These are phyloP conservation scores for Cladosporium halotolerans DNA, from an alignment of 2,329 filamentous ascomycete genomes.

Conservation along the genomic window DNA sequence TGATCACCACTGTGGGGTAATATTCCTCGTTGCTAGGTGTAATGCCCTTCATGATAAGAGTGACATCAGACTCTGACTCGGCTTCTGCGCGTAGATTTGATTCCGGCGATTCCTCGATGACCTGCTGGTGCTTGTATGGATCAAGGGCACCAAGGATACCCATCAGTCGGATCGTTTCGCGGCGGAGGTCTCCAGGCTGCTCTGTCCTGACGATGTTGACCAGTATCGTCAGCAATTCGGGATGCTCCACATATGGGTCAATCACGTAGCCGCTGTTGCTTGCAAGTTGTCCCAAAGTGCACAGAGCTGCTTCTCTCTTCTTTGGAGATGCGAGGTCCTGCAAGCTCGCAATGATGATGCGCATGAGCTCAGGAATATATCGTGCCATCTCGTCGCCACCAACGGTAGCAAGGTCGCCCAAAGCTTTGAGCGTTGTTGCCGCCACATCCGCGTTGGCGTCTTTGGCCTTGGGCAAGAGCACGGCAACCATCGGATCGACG, in stretches of 20 bases:
- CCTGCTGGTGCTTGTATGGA: constrained; percentile 92
- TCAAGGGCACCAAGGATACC: constrained; percentile 92
- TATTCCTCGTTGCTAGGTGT: constrained; percentile 98
- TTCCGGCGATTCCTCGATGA: constrained; percentile 82
- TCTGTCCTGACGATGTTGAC: constrained; percentile 94
- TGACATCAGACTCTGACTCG: constrained; percentile 80
- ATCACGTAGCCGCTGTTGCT: constrained; percentile 98
- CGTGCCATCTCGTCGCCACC: constrained; percentile 89
- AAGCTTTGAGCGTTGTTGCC: constrained; percentile 88
- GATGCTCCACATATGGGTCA: constrained; percentile 89
- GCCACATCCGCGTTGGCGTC: constrained; percentile 83
- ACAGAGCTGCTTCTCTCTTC: constrained; percentile 86
- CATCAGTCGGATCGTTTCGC: constrained; percentile 94
- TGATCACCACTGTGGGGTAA: constrained; percentile 96
- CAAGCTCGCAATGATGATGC: constrained; percentile 84
- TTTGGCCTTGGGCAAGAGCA: constrained; percentile 85
- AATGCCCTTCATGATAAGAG: constrained; percentile 93
- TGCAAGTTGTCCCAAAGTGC: constrained; percentile 83
- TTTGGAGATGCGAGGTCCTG: constrained; percentile 87
- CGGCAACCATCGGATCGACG: constrained; percentile 91
- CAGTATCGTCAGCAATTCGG: constrained; percentile 83
- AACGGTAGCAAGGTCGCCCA: constrained; percentile 88
- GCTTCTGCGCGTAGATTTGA: constrained; percentile 63
- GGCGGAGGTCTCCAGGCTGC: constrained; percentile 74
- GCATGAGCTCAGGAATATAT: constrained; percentile 90